Base-by-base conservation (phyloP, 2,329 filamentous ascomycete species). In the Plenodomus lindquistii region DNA sequence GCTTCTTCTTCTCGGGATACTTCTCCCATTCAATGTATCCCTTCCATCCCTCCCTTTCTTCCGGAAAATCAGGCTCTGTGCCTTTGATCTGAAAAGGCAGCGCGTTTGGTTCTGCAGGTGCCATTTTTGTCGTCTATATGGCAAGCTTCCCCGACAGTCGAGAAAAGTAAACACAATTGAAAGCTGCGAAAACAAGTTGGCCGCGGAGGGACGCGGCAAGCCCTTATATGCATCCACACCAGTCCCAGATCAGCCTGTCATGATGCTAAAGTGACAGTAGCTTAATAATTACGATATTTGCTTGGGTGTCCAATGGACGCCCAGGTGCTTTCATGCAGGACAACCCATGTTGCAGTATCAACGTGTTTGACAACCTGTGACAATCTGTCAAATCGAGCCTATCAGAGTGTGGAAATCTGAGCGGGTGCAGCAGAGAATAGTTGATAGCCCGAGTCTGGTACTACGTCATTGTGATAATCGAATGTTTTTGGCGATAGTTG, bases 1-100 rank as follows among this genome's bases (percentile, higher is more conserved):
- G 73, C 20, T 75, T 77, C 60, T 86, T 86, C 69, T 87, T 88
- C 40, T 87, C 83, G 0, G 86, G 85, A 44, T 87, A 86, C 11
- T 54, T 57, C 43, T 67, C 63, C 64, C 63, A 67, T 36, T 67
- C 63, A n/a, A 89, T 76, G 51, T 87, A 88, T 7, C 78, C 77
- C 49, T 73, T 73, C 77, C 78, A 80, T 7, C 77, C 77, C 20
- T 72, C 63, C 7, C 66, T 62, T 52, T 80, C 78, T 40, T 76
- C 71, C 1, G 68, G 60, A 41, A 79, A 80, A 17, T 61, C 17
- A 1, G 68, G 68, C 2, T 59, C 50, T 17, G 66, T 52, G 11
- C 65, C 65, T 37, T 62, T 48, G 11, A 55, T 49, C 50, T 62
- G 22, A 27, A 70, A 71, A 8, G 61, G 55, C 35, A 59, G 54